These are phyloP conservation scores for Periconia macrospinosa DNA, from an alignment of 2,329 filamentous ascomycete genomes.

Conservation along the genomic window DNA sequence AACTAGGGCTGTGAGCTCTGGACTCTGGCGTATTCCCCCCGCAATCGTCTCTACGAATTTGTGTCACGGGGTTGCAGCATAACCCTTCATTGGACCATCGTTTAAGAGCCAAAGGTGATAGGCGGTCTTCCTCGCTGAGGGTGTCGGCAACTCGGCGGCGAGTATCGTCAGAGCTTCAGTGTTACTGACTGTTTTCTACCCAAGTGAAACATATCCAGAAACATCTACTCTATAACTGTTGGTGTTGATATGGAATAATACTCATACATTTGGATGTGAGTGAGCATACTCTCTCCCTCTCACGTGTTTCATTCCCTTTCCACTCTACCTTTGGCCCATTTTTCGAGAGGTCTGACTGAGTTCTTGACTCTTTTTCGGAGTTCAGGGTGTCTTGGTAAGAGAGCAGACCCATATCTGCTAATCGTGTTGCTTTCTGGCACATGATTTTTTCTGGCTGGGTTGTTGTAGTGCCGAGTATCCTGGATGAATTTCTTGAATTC, in stretches of 20 bases:
- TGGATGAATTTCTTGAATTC: background rate
- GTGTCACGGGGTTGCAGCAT: background rate
- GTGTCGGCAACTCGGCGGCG: background rate
- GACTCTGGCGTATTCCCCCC: background rate
- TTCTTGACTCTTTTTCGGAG: too few relatives aligned
- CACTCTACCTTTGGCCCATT: too few relatives aligned
- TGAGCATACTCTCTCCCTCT: too few relatives aligned
- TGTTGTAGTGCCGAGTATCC: too few relatives aligned
- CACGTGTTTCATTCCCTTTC: too few relatives aligned
- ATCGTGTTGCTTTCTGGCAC: too few relatives aligned
- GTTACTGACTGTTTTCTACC: background rate
- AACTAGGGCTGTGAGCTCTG: background rate
- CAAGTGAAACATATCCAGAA: background rate
- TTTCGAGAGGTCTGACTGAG: too few relatives aligned
- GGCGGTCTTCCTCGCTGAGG: background rate
- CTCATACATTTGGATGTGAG: background rate
- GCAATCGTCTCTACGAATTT: background rate
- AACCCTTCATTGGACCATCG: background rate
- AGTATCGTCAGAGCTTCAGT: background rate
- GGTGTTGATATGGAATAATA: background rate
- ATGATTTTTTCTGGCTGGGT: too few relatives aligned
- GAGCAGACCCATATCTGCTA: too few relatives aligned
- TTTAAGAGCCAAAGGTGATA: background rate
- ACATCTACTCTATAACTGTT: background rate
- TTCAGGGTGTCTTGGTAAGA: too few relatives aligned